These are phyloP conservation scores for Deakozyma indianensis DNA, from an alignment of 805 yeast genomes.

Conservation along the genomic window DNA sequence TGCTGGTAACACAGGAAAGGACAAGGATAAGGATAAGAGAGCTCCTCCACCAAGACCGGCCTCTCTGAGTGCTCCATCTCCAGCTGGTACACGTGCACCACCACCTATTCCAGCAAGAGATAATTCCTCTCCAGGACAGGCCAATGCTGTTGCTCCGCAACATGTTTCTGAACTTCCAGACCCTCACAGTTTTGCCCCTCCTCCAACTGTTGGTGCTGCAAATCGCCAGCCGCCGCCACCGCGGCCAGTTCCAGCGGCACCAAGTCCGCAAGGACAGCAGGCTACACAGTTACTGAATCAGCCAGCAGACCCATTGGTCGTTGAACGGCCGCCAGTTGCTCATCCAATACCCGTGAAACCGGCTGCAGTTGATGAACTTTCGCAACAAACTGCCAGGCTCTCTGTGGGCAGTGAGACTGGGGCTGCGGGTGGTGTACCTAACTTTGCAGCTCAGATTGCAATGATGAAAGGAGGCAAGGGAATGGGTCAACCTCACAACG, in stretches of 20 bases:
- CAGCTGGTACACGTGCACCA: constrained; percentile 4
- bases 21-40: not conserved
- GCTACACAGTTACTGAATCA: not conserved
- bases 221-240: constrained; percentile 4
- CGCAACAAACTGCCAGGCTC: too few relatives aligned
- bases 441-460: not conserved
- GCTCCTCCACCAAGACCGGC: constrained; percentile 2
- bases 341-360: not conserved
- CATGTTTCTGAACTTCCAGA: constrained; percentile 1
- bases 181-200: not conserved
- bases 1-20: not conserved
- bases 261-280: not conserved
- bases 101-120: constrained; percentile 6
- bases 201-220: constrained; percentile 7
- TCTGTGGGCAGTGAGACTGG: too few relatives aligned
- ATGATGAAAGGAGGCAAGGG: not conserved
- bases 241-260: not conserved
- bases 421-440: constrained; percentile 1
- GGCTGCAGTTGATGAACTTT: not conserved
- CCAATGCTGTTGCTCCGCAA: too few relatives aligned
- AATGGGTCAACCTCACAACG: not conserved
- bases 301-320: not conserved
- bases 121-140: not conserved
- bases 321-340: not conserved
- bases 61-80: too few relatives aligned